Percentiles rank a stretch among this genome's conserved stretches.
phyloP scores from a whole-genome alignment of 2,329 filamentous ascomycete genomes.

The Dothistroma pini region DNA sequence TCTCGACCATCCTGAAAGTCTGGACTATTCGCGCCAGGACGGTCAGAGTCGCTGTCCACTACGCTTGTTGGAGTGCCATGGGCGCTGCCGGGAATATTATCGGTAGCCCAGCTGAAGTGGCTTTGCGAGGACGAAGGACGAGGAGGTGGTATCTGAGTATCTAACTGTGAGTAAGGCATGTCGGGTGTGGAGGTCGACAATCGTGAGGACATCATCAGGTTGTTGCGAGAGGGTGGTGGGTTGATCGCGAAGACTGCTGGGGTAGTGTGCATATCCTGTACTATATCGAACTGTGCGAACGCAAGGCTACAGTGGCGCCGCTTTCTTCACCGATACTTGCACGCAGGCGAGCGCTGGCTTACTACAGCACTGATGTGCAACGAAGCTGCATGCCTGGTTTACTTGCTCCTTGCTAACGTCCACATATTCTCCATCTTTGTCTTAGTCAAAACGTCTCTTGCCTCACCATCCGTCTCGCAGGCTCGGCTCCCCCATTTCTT shows the following conservation, averaged over 20 bases:
- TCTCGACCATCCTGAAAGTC: background rate
- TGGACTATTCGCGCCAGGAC: too few species aligned
- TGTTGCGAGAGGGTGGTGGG: too few species aligned
- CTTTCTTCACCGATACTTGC: too few species aligned
- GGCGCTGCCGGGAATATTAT: background rate
- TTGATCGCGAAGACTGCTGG: too few species aligned
- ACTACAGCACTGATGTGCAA: too few species aligned
- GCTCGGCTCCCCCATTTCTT: conserved; percentile 83
- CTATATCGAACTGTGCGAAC: too few species aligned
- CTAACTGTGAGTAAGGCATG: too few species aligned
- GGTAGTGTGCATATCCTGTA: too few species aligned
- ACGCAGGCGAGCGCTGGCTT: too few species aligned
- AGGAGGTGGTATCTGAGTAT: background rate
- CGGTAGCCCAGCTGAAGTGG: background rate
- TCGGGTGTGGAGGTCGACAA: too few species aligned
- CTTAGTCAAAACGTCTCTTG: conserved; percentile 72
- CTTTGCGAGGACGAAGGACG: background rate
- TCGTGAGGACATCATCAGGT: too few species aligned
- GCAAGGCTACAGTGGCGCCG: too few species aligned
- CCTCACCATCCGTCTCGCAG: conserved; percentile 90
- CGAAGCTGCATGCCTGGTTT: background rate
- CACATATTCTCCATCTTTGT: conserved; percentile 95
- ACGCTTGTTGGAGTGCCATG: background rate
- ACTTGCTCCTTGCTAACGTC: conserved; percentile 71
- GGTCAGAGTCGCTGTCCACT: background rate